Evolutionary conservation across 345 rosid species (phyloP), one percentile per base, ranked within the genome.

Genomic region (Eucalyptus decipiens): DNA sequence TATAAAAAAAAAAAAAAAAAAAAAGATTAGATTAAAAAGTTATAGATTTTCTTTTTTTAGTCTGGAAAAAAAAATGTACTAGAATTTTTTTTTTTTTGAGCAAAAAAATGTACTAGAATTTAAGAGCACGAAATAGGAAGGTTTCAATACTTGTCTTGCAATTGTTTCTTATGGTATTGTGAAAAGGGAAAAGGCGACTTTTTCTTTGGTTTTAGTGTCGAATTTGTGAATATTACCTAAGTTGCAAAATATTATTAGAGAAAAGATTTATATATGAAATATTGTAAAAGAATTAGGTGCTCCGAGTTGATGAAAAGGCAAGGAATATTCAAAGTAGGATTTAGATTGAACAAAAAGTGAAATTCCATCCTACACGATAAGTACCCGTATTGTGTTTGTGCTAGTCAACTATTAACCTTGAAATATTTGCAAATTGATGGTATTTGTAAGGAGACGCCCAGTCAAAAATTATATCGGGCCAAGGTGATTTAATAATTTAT

Each of bases 61-160:
- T 8, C 60, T 23, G 6, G 7, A 58, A 62, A 28, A 58, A n/a
- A 11, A 13, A 60, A 2, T 49, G 19, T 58, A 12, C 0, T 12
- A 62, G 34, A 62, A 30, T 28, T 28, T 4, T 43, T 2, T 43
- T 51, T 7, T 19, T 52, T 52, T 52, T 19, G 4, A 26, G 3
- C 26, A 60, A 1, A 14, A 1, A 14, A 62, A 3, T 51, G 0
- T 60, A 13, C 0, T 14, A 62, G 19, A 62, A n/a, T 30, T 30
- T 7, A 30, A 65, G 37, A 6, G 37, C 9, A 2, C 1, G 9
- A 62, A 1, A 28, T 62, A 0, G 19, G 1, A 6, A 7, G 3
- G 34, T n/a, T 65, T 65, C 76, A 65, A 14, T 7, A n/a, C 76
- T n/a, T 4, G 2, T 15, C 37, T 7, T n/a, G 37, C 19, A 65